Evolutionary conservation across 148 eudicot genomes (phyloP).

Genomic region (Drosera capensis): DNA sequence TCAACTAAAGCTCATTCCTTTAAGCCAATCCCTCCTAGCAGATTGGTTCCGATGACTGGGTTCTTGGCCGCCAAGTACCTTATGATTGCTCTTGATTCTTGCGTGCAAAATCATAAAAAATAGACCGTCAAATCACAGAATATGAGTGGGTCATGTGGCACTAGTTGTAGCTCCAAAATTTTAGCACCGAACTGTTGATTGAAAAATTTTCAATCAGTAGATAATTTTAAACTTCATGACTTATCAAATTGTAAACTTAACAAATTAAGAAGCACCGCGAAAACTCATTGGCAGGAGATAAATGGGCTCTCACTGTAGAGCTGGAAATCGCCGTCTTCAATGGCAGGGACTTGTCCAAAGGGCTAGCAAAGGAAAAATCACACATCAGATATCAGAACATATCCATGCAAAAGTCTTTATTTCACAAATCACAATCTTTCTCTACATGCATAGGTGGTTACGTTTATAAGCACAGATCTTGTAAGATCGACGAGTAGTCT

Average conservation of each 20-base stretch:
- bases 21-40: constrained; percentile 32
- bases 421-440: too few species aligned
- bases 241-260: background rate
- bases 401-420: too few species aligned
- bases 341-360: constrained; percentile 70
- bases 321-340: constrained; percentile 55
- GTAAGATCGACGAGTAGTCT: too few species aligned
- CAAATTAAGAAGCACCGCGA: background rate
- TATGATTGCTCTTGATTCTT: constrained; percentile 68
- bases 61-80: constrained; percentile 53
- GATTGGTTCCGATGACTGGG: constrained; percentile 18
- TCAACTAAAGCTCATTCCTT: constrained; percentile 55
- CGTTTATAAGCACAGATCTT: too few species aligned
- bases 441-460: too few species aligned
- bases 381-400: too few species aligned
- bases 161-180: too few species aligned
- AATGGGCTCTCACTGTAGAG: constrained; percentile 33
- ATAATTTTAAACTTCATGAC: too few species aligned
- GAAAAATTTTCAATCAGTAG: too few species aligned
- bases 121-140: background rate
- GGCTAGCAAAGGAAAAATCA: constrained; percentile 49
- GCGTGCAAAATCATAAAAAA: background rate
- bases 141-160: background rate
- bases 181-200: too few species aligned
- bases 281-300: background rate